phyloP scores from a whole-genome alignment of 2,329 filamentous ascomycete genomes.

The Stagonosporopsis cucurbitacearum region DNA sequence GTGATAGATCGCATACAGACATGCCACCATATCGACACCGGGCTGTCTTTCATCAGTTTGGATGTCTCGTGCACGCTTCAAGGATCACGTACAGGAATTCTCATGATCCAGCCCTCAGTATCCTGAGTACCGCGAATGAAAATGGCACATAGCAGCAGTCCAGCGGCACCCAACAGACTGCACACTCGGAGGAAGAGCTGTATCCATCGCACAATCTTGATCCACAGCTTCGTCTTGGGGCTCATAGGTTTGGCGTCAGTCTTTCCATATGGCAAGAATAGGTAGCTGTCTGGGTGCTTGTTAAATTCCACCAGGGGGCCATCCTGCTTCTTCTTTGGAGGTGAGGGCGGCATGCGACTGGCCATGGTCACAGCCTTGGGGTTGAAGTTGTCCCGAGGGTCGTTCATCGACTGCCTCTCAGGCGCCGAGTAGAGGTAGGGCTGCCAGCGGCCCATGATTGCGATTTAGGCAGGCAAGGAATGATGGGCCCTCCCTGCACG shows the following conservation, averaged over 20 bases:
- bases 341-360: slow-evolving; percentile 70
- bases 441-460: slow-evolving; percentile 58
- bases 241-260: slow-evolving; percentile 71
- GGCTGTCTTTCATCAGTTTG: slow-evolving; percentile 60
- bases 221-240: slow-evolving; percentile 70
- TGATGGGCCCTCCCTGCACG: slow-evolving; percentile 32
- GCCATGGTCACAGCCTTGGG: slow-evolving; percentile 85
- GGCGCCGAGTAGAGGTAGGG: slow-evolving; percentile 76
- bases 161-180: slow-evolving; percentile 72
- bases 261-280: slow-evolving; percentile 68
- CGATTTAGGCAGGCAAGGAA: slow-evolving; percentile 36
- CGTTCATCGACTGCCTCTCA: slow-evolving; percentile 56
- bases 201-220: slow-evolving; percentile 71
- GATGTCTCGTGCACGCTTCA: neutral
- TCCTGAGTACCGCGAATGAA: slow-evolving; percentile 72
- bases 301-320: slow-evolving; percentile 85
- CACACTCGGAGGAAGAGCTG: slow-evolving; percentile 73
- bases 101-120: slow-evolving; percentile 75
- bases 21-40: slow-evolving; percentile 74
- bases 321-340: slow-evolving; percentile 67
- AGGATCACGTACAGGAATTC: slow-evolving; percentile 69
- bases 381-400: slow-evolving; percentile 67
- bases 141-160: slow-evolving; percentile 77
- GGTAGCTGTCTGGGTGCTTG: slow-evolving; percentile 79
- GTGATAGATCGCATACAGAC: slow-evolving; percentile 81